phyloP scores from a whole-genome alignment of 202 grass and related monocot species.

The Setaria viridis region DNA sequence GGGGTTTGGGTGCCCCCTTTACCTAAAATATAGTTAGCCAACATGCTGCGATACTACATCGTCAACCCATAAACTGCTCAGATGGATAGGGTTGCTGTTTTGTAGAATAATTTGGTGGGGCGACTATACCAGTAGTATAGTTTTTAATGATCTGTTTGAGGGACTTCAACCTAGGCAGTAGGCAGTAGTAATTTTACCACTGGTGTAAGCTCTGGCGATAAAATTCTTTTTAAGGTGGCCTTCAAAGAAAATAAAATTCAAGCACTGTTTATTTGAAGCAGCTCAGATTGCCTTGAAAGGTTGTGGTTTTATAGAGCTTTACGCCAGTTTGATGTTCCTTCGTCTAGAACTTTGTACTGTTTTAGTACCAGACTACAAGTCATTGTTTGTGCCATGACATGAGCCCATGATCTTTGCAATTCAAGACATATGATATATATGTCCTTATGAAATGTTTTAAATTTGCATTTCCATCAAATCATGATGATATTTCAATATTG shows the following conservation, averaged over 20 bases:
- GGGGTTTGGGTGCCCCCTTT: no score
- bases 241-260: not conserved
- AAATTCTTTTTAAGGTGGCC: not conserved
- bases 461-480: not conserved
- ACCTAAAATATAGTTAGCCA: not conserved
- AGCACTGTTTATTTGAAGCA: not conserved
- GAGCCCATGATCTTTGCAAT: conserved; percentile 14
- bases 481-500: not conserved
- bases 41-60: not conserved
- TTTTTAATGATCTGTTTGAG: conserved; percentile 13
- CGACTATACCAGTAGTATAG: not conserved
- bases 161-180: not conserved
- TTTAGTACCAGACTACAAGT: not conserved
- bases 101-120: not conserved
- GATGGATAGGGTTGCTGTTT: not conserved
- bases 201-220: not conserved
- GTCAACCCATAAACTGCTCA: not conserved
- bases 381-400: not conserved
- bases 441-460: not conserved
- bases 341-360: not conserved
- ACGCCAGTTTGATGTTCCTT: not conserved
- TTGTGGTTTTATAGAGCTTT: conserved; percentile 22
- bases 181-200: not conserved
- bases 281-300: not conserved
- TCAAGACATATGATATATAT: not conserved